Evolutionary conservation across 2,329 filamentous ascomycete species (phyloP), one percentile per base, ranked within the genome.

Genomic region (Epichloe elymi): DNA sequence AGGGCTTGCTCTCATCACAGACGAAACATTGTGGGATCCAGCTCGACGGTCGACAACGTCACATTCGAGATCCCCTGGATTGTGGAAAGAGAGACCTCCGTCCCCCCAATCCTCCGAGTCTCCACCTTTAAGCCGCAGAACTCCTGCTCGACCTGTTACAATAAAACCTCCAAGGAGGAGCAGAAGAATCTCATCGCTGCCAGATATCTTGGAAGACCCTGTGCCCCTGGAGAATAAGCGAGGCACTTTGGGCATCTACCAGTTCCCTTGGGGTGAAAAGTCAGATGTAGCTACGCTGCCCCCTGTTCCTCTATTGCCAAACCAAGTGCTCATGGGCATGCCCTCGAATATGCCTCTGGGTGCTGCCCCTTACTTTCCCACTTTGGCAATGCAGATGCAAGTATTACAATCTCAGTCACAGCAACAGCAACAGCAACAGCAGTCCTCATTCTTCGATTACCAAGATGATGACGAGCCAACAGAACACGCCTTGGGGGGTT

Each of bases 221-320:
- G 66, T 76, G 59, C 79, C 79, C 37, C 66, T 83, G 4, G 73
- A 74, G 4, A 69, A 80, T 60, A 78, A 76, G 63, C 70, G 74
- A 41, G 78, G 72, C 12, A 82, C 78, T 11, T 70, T 83, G 17
- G 80, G 79, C 5, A 77, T 83, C 58, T 84, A 82, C 66, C 77
- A 81, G 57, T 83, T 83, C 56, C 78, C 80, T 2, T 83, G 79
- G 78, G 80, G 80, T 14, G 79, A 83, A 64, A 75, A 66, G 57
- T 83, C 79, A 19, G 79, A 82, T 61, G 72, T 71, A 49, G 74
- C 74, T 10, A 74, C 65, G 11, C 23, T 49, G 40, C 40, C 48
- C 61, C 61, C 7, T 40, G 14, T 40, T 48, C 7, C 74, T 50
- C 70, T 65, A 26, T 26, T 52, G 20, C 38, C 17, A 12, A 39